Evolutionary conservation across 345 rosid genomes (phyloP).

Genomic region (Xanthoceras sorbifolium): DNA sequence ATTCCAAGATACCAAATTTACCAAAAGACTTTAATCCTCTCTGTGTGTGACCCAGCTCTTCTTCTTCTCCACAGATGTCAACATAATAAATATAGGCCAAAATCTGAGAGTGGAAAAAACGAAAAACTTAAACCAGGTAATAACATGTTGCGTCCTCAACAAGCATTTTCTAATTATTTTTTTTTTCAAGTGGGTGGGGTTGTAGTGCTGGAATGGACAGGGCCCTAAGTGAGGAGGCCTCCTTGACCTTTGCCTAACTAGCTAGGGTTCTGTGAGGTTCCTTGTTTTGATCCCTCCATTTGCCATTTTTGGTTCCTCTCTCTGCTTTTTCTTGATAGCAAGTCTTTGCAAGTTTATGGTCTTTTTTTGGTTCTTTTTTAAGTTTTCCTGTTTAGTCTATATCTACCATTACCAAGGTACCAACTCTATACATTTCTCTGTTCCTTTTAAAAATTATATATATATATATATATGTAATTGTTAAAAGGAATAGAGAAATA

Average conservation of each 20-base stretch:
- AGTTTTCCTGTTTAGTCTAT: constrained; percentile 10
- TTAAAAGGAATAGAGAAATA: too few species aligned
- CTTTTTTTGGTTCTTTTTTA: constrained; percentile 20
- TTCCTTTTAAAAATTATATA: not conserved
- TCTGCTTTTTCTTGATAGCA: constrained; percentile 7
- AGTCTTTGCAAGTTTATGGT: constrained; percentile 16
- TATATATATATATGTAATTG: not conserved
- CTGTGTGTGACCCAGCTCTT: constrained; percentile 26
- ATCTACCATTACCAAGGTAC: not conserved
- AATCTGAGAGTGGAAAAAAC: constrained; percentile 17
- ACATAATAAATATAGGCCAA: constrained; percentile 24
- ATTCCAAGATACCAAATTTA: constrained; percentile 49
- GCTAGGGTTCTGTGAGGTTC: constrained; percentile 28
- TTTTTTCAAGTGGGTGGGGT: constrained; percentile 17
- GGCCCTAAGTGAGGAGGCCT: constrained; percentile 14
- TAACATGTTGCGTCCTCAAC: constrained; percentile 45
- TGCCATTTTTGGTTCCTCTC: constrained; percentile 32
- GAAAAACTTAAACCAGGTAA: constrained; percentile 24
- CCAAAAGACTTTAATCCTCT: constrained; percentile 38
- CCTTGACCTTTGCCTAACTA: not conserved
- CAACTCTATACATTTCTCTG: not conserved
- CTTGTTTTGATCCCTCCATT: constrained; percentile 35
- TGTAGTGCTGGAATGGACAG: constrained; percentile 35
- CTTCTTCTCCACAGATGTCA: constrained; percentile 19
- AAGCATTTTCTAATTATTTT: constrained; percentile 24